Evolutionary conservation across 2,329 filamentous ascomycete species (phyloP), one percentile per base, ranked within the genome.

Genomic region (Fusarium mangiferae): DNA sequence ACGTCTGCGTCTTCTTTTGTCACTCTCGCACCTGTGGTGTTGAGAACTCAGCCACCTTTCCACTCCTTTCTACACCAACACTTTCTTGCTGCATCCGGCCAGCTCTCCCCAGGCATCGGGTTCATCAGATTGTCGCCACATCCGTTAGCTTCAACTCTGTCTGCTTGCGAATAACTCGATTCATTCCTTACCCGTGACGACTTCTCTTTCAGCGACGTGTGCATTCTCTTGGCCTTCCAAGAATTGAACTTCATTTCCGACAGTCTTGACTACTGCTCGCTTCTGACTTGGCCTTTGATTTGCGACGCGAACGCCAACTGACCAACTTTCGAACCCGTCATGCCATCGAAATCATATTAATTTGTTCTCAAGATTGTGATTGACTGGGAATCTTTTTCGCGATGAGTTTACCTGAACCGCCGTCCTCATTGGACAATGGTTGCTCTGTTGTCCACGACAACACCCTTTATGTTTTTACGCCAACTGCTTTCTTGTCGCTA

Each of bases 381-480:
- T 55, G 55, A 46, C 58, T 55, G 45, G 72, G 69, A 62, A 64
- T 52, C 54, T 48, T 56, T 36, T 68, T 64, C 78, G 82, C 74
- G 59, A 97, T 97, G 94, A 85, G 90, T 79, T 86, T 92, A 64
- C 94, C 94, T 55, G 84, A 90, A 79, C 94, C 95, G 59, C 85
- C 89, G 60, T 87, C 90, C 80, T 86, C 91, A 72, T 85, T 98
- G 81, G 89, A 91, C 81, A 90, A 92, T 82, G 91, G 94, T 78
- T 98, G 96, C 84, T 94, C 95, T 66, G 90, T 93, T 79, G 88
- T 98, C 70, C 87, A 94, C 85, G 87, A 95, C 80, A 91, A 95
- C 81, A 94, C 91, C 18, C 90, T 98, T 60, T 98, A 97, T 84
- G 91, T 93, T 51, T 97, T 94, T 82, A 94, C 94, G 11, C 84